Evolutionary conservation across 768 basidiomycete genomes (phyloP).

Genomic region (Lentinula aciculospora): DNA sequence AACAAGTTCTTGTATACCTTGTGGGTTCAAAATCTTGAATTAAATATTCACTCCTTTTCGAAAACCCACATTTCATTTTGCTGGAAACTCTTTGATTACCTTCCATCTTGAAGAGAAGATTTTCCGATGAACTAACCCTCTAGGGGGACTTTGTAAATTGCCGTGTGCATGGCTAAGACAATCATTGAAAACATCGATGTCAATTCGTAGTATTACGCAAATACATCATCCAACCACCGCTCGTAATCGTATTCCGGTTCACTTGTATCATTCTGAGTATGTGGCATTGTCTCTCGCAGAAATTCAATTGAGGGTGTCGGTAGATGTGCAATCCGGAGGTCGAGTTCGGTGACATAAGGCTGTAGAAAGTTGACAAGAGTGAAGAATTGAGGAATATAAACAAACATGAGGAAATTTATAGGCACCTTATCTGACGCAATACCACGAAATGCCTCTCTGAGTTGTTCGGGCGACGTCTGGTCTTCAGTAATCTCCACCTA

Average conservation of each 20-base stretch:
- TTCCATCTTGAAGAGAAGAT: too few species aligned
- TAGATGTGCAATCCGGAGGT: conserved; percentile 79
- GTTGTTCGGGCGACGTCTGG: conserved; percentile 86
- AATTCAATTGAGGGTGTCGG: conserved; percentile 75
- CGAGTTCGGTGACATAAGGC: conserved; percentile 92
- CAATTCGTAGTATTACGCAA: conserved; percentile 35
- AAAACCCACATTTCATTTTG: too few species aligned
- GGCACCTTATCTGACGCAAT: conserved; percentile 86
- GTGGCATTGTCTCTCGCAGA: conserved; percentile 78
- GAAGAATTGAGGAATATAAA: conserved; percentile 9
- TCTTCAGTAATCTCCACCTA: conserved; percentile 97
- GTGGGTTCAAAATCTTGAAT: too few species aligned
- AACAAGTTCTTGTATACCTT: too few species aligned
- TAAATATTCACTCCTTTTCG: too few species aligned
- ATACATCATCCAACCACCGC: conserved; percentile 75
- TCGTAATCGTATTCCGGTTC: conserved; percentile 80
- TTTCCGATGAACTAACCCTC: too few species aligned
- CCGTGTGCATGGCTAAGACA: too few species aligned
- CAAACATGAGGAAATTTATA: neutral
- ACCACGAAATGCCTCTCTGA: conserved; percentile 89
- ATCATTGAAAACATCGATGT: neutral
- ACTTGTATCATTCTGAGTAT: conserved; percentile 39
- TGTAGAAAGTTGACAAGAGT: conserved; percentile 24
- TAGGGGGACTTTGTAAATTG: too few species aligned
- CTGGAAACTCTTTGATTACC: too few species aligned